These are phyloP conservation scores for Fusarium sp. DNA, from an alignment of 2,329 filamentous ascomycete species.

Conservation along the genomic window DNA sequence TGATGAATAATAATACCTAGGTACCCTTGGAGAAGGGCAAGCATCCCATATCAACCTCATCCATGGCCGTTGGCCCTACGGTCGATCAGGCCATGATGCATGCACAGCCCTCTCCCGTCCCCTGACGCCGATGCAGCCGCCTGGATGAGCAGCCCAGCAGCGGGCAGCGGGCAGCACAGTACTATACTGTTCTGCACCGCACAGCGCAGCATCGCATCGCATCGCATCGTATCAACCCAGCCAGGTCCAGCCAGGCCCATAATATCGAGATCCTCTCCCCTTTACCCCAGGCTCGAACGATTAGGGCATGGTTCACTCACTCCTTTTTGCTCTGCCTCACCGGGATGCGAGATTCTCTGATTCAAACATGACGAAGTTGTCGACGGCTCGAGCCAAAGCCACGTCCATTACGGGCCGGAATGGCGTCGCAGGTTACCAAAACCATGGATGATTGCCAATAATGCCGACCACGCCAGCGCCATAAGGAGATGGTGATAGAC, in stretches of 20 bases:
- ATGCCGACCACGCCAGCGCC: conserved; percentile 13
- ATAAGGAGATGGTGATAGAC: conserved; percentile 26
- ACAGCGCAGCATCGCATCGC: conserved; percentile 5
- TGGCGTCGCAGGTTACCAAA: conserved; percentile 20
- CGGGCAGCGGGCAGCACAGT: too few relatives aligned
- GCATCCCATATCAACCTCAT: conserved; percentile 15
- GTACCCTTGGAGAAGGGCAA: conserved; percentile 4
- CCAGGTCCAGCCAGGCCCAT: neutral
- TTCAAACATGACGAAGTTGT: conserved; percentile 9
- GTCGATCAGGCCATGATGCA: conserved; percentile 32
- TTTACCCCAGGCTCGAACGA: conserved; percentile 6
- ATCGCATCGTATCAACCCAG: conserved; percentile 2
- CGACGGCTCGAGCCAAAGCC: conserved; percentile 10
- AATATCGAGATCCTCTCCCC: conserved; percentile 22
- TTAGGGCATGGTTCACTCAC: conserved; percentile 4
- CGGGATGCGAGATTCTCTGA: conserved; percentile 4
- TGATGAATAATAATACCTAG: conserved; percentile 5
- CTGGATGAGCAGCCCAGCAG: conserved; percentile 12
- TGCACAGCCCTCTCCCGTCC: conserved; percentile 32
- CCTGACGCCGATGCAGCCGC: conserved; percentile 26
- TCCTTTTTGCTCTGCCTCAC: neutral
- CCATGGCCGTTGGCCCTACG: conserved; percentile 21
- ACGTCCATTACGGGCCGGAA: conserved; percentile 8
- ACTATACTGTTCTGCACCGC: too few relatives aligned
- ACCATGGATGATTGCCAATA: conserved; percentile 20